These are phyloP conservation scores for Rusavskia elegans DNA, from an alignment of 495 filamentous ascomycete genomes.

Conservation along the genomic window DNA sequence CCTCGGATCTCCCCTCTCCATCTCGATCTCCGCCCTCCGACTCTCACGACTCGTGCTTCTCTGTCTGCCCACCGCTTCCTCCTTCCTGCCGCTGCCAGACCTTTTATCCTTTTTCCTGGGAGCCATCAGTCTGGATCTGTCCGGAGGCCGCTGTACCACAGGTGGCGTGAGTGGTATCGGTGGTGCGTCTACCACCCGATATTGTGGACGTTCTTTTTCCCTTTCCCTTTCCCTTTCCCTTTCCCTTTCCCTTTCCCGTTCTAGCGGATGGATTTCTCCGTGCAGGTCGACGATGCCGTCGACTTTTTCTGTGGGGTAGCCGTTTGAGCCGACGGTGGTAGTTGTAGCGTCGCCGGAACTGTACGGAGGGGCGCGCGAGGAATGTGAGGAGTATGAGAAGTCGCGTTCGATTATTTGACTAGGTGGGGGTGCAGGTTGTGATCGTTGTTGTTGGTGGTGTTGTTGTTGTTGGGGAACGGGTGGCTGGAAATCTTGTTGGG, in stretches of 20 bases:
- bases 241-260: background rate
- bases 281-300: background rate
- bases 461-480: slow-evolving; percentile 1
- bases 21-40: slow-evolving; percentile 11
- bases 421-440: background rate
- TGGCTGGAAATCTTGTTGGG: background rate
- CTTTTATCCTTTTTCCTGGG: no score
- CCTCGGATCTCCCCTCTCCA: slow-evolving; percentile 3
- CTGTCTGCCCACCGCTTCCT: background rate
- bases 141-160: no score
- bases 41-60: slow-evolving; percentile 10
- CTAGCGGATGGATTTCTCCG: background rate
- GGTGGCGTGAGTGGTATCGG: background rate
- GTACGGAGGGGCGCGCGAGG: background rate
- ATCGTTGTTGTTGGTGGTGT: slow-evolving; percentile 1
- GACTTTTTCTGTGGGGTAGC: slow-evolving; percentile 9
- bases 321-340: background rate
- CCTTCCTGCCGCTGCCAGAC: background rate
- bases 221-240: background rate
- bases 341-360: background rate
- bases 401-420: background rate
- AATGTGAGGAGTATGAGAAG: background rate
- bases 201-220: background rate
- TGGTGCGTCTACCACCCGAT: background rate
- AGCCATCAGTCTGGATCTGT: no score